Percentiles rank a stretch among this genome's conserved stretches.
Evolutionary conservation across 139 green algal species (phyloP).

Genomic region (Chlorella sp.): DNA sequence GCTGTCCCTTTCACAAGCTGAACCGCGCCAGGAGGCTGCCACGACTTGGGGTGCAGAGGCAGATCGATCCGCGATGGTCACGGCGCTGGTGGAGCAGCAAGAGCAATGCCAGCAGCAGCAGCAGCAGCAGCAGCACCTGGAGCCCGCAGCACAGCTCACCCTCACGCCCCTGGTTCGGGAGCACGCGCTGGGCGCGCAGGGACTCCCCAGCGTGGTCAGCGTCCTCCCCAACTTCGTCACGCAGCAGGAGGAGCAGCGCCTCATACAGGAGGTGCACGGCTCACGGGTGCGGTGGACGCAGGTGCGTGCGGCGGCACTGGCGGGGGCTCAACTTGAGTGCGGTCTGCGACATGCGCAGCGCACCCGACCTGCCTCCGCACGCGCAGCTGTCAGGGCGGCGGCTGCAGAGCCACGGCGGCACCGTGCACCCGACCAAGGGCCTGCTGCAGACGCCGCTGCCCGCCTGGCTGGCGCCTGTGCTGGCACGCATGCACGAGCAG

Average conservation of each 20-base stretch:
- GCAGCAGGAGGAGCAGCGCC: conserved; percentile 22
- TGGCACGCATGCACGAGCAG: conserved; percentile 19
- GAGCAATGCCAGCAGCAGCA: too few species aligned
- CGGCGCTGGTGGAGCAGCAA: too few species aligned
- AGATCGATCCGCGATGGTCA: too few species aligned
- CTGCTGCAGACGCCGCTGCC: conserved; percentile 51
- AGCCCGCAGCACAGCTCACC: too few species aligned
- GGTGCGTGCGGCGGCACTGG: conserved; percentile 14
- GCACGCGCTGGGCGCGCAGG: too few species aligned
- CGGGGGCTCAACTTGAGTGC: background rate
- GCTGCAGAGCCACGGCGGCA: conserved; percentile 54
- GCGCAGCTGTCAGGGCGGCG: conserved; percentile 52
- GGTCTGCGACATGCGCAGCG: background rate
- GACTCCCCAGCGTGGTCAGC: too few species aligned
- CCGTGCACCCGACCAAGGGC: conserved; percentile 50
- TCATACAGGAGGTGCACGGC: conserved; percentile 17
- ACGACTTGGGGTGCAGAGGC: too few species aligned
- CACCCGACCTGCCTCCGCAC: background rate
- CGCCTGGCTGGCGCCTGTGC: conserved; percentile 39
- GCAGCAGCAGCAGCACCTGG: too few species aligned
- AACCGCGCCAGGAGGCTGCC: too few species aligned
- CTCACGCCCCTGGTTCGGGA: too few species aligned
- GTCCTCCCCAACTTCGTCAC: conserved; percentile 39
- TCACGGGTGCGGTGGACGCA: conserved; percentile 43
- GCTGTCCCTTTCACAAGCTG: too few species aligned